These are phyloP conservation scores for Auriscalpium microsporum DNA, from an alignment of 768 basidiomycete species.

Conservation along the genomic window DNA sequence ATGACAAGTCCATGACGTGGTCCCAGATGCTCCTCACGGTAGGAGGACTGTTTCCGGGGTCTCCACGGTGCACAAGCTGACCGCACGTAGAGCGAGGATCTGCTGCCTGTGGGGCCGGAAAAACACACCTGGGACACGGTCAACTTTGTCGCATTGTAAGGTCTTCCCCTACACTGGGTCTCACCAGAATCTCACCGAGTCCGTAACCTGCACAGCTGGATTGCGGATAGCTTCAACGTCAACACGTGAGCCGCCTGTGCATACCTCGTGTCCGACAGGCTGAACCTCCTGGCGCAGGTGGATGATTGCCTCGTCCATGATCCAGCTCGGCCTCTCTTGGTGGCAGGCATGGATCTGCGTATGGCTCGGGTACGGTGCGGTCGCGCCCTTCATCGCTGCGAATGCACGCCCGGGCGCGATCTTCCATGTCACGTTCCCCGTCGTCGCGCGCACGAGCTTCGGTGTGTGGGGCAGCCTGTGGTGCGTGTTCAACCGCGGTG, in stretches of 20 bases:
- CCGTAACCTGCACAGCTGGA: conserved; percentile 43
- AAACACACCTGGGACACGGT: conserved; percentile 57
- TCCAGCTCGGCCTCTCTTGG: conserved; percentile 65
- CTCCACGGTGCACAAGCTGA: not conserved
- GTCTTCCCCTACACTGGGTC: conserved; percentile 1
- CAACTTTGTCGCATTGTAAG: conserved; percentile 63
- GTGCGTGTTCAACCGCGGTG: conserved; percentile 71
- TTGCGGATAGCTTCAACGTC: conserved; percentile 74
- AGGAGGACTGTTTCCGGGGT: not conserved
- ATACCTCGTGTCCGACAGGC: not conserved
- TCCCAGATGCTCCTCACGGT: conserved; percentile 5
- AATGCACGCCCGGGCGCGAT: conserved; percentile 75
- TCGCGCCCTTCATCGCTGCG: conserved; percentile 61
- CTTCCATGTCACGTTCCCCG: conserved; percentile 71
- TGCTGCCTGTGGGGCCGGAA: conserved; percentile 55
- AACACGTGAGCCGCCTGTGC: conserved; percentile 45
- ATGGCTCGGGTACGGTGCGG: conserved; percentile 38
- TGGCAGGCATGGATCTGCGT: conserved; percentile 84
- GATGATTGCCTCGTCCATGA: conserved; percentile 75
- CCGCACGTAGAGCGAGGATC: conserved; percentile 53
- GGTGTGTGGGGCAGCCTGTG: conserved; percentile 72
- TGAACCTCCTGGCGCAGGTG: conserved; percentile 32
- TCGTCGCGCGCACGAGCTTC: conserved; percentile 68
- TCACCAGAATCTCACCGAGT: conserved; percentile 2
- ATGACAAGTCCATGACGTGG: conserved; percentile 1